Base-by-base conservation (phyloP, 371 early-diverging fungal genomes). In the Mucor ambiguus region DNA sequence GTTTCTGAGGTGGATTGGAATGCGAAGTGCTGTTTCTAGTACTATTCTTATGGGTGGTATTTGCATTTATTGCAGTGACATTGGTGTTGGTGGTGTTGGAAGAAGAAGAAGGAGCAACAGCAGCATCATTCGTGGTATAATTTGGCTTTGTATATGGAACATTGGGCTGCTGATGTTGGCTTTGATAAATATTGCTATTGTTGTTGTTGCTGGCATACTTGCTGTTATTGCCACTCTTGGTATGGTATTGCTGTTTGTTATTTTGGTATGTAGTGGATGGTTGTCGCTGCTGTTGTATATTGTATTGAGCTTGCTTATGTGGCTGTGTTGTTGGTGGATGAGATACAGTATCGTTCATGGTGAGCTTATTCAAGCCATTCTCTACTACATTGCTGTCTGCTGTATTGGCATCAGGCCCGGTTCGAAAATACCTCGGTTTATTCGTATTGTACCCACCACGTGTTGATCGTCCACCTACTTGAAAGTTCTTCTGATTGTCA, bases 401-500 rank as follows among this genome's bases (percentile, higher is more conserved):
- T 11, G 37, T 2, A 32, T 29, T 44, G 28, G 41, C 29, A 4
- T 43, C 43, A 16, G 52, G 28, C 9, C 12, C 52, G 28, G 14
- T 24, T 52, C 28, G 52, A 52, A 26, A 28, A 11, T 52, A 52
- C 16, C 43, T 43, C n/a, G 29, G 26, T n/a, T 60, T 37, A 26
- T 43, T 60, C 22, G 7, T 32, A n/a, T 24, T 57, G 9, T 43
- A 18, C 14, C 44, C 32, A 41, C 29, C 60, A 60, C 46, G 60
- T 60, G 60, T 32, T 60, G 48, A 60, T 60, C 60, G 41, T 33
- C 60, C 48, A 22, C 60, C 46, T 60, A 46, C 60, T 44, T 60
- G 60, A 30, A 18, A 3, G n/a, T n/a, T 46, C 46, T 46, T 60
- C 60, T 60, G 60, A 60, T 60, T 60, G 16, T 46, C 38, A 41